A percentile compares a stretch with the other conserved stretches of the same genome.
These are phyloP conservation scores for Elaphomyces granulatus DNA, from an alignment of 495 filamentous ascomycete genomes.

Conservation along the genomic window DNA sequence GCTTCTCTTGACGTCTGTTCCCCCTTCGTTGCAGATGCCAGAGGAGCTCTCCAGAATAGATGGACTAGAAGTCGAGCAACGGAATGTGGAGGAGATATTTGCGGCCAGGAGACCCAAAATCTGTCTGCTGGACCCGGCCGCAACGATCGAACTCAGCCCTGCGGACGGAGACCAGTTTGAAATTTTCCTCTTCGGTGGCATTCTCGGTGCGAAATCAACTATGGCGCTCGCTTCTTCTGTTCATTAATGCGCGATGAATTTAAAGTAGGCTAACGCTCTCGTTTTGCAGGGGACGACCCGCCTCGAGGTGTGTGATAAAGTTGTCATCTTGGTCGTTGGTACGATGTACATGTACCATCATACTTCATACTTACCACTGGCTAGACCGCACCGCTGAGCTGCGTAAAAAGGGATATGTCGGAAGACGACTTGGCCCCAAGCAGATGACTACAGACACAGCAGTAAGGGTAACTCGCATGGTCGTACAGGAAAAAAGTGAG, in stretches of 20 bases:
- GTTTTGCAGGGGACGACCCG: slow-evolving; percentile 68
- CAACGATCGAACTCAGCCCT: slow-evolving; percentile 62
- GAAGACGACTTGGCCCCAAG: slow-evolving; percentile 74
- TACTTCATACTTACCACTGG: background rate
- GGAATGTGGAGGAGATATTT: slow-evolving; percentile 68
- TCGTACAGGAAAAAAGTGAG: slow-evolving; percentile 69
- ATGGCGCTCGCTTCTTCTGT: slow-evolving; percentile 1
- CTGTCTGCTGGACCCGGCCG: slow-evolving; percentile 81
- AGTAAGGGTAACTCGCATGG: slow-evolving; percentile 79
- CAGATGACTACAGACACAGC: slow-evolving; percentile 99
- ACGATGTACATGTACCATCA: too few species aligned
- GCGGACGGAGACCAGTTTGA: slow-evolving; percentile 74
- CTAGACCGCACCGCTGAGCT: slow-evolving; percentile 87
- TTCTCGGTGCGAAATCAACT: slow-evolving; percentile 54
- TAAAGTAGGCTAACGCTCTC: slow-evolving; percentile 3
- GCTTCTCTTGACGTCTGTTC: slow-evolving; percentile 79
- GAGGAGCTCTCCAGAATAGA: slow-evolving; percentile 40
- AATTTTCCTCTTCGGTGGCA: slow-evolving; percentile 89
- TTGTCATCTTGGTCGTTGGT: background rate
- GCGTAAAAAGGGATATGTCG: slow-evolving; percentile 79
- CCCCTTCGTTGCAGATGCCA: slow-evolving; percentile 50
- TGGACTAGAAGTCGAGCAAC: slow-evolving; percentile 49
- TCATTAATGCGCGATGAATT: too few species aligned
- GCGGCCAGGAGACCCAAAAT: slow-evolving; percentile 50
- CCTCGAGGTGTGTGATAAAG: slow-evolving; percentile 56